phyloP scores from a whole-genome alignment of 306 rosid genomes.

The Cucurbita ficifolia region DNA sequence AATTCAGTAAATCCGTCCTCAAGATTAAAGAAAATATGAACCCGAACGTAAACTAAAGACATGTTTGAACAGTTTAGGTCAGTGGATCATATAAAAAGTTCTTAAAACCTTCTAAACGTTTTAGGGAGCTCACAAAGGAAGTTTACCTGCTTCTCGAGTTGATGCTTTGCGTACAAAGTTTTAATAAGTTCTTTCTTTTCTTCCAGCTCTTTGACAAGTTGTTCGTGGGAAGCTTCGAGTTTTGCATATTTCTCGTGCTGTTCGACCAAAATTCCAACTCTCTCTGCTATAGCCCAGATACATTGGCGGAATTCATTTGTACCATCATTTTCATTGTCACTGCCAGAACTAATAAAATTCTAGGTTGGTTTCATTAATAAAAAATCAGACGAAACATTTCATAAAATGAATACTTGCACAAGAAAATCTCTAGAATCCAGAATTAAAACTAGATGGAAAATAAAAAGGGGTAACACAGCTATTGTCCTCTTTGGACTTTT shows the following conservation, averaged over 20 bases:
- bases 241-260: slow-evolving; percentile 59
- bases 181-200: slow-evolving; percentile 71
- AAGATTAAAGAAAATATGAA: background rate
- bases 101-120: background rate
- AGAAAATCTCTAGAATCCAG: background rate
- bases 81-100: background rate
- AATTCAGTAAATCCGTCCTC: background rate
- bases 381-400: background rate
- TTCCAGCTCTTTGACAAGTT: slow-evolving; percentile 69
- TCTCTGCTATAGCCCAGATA: slow-evolving; percentile 57
- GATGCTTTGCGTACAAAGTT: slow-evolving; percentile 75
- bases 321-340: slow-evolving; percentile 77
- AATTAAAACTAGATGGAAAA: background rate
- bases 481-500: too few relatives aligned
- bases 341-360: slow-evolving; percentile 47
- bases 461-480: background rate
- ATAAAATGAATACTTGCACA: background rate
- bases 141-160: slow-evolving; percentile 85
- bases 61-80: too few relatives aligned
- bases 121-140: background rate
- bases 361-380: slow-evolving; percentile 9
- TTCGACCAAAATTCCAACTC: slow-evolving; percentile 58
- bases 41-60: background rate
- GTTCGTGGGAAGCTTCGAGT: slow-evolving; percentile 63
- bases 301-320: slow-evolving; percentile 67